Percentiles rank a stretch among this genome's conserved stretches.
Conservation (phyloP, 2,329 filamentous ascomycete genomes). For the Monilinia vaccinii-corymbosi region DNA sequence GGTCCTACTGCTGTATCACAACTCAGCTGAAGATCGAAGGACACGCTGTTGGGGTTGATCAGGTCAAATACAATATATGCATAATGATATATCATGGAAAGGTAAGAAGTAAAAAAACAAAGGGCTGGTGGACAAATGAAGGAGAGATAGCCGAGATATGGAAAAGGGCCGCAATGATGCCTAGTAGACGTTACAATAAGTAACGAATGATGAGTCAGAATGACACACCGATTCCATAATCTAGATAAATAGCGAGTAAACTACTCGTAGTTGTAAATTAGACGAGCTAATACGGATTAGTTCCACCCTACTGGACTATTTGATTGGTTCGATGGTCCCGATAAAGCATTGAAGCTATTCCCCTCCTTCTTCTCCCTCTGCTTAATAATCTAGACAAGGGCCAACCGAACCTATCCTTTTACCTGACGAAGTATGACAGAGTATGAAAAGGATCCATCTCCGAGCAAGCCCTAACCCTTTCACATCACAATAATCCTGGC, state of each 20-base stretch:
- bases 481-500: background rate
- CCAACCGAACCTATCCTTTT: background rate
- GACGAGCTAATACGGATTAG: background rate
- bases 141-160: background rate
- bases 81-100: background rate
- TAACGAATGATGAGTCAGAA: too few relatives aligned
- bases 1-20: background rate
- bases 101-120: background rate
- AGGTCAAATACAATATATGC: background rate
- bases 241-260: too few relatives aligned
- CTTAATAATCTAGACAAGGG: background rate
- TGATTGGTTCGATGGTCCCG: background rate
- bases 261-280: too few relatives aligned
- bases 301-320: background rate
- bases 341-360: background rate
- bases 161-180: background rate
- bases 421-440: too few relatives aligned
- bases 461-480: background rate
- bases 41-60: background rate
- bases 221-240: background rate
- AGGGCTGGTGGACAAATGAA: background rate
- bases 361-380: background rate
- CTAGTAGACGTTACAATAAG: background rate
- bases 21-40: background rate
- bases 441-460: background rate